A percentile compares a stretch with the other conserved stretches of the same genome.
These are phyloP conservation scores for Taxillus chinensis DNA, from an alignment of 164 flowering plant genomes.

Conservation along the genomic window DNA sequence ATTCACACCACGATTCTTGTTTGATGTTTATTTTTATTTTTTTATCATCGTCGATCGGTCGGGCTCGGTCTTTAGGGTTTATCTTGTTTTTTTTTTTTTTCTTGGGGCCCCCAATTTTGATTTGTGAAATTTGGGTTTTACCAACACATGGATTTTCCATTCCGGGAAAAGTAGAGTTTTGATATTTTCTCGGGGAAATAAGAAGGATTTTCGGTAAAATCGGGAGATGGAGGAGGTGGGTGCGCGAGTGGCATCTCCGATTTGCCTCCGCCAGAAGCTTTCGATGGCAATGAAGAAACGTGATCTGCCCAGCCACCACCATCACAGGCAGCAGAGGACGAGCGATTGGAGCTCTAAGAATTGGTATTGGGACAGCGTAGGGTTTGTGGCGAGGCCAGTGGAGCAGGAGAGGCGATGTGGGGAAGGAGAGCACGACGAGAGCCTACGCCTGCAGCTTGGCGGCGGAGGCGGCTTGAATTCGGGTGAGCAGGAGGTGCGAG, in stretches of 20 bases:
- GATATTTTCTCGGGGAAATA: too few relatives aligned
- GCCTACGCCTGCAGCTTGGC: slow-evolving; percentile 49
- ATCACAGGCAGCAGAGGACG: slow-evolving; percentile 13
- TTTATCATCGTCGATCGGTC: too few relatives aligned
- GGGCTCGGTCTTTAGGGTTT: too few relatives aligned
- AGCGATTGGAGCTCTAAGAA: slow-evolving; percentile 54
- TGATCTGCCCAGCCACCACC: slow-evolving; percentile 33
- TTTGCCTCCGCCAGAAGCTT: slow-evolving; percentile 40
- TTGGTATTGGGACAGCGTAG: slow-evolving; percentile 71
- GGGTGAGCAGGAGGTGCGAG: too few relatives aligned
- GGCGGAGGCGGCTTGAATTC: slow-evolving; percentile 11
- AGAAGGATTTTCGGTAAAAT: too few relatives aligned
- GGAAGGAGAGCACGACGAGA: slow-evolving; percentile 17
- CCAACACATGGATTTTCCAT: too few relatives aligned
- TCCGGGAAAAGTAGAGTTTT: too few relatives aligned
- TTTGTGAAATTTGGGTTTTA: too few relatives aligned
- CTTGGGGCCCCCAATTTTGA: too few relatives aligned
- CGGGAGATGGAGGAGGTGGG: slow-evolving; percentile 56
- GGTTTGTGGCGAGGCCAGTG: slow-evolving; percentile 49
- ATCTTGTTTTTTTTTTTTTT: too few relatives aligned
- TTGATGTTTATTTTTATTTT: too few relatives aligned
- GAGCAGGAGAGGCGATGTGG: slow-evolving; percentile 17
- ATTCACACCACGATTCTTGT: too few relatives aligned
- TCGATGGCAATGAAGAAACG: slow-evolving; percentile 51
- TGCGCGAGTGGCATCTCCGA: slow-evolving; percentile 52